These are phyloP conservation scores for Clarireedia homoeocarpa DNA, from an alignment of 2,329 filamentous ascomycete genomes.

Conservation along the genomic window DNA sequence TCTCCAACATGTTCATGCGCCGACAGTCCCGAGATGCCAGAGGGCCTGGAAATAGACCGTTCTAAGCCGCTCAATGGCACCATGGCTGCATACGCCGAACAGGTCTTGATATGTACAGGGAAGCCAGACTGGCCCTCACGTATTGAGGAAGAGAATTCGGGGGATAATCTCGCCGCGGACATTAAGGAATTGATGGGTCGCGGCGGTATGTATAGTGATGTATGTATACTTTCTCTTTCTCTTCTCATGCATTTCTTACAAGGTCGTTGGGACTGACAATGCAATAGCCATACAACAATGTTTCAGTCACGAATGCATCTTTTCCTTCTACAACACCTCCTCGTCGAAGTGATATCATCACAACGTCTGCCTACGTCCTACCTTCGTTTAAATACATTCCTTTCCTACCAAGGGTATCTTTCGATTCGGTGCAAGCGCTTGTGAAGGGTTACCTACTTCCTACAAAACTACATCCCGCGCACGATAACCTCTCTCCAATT, in stretches of 20 bases:
- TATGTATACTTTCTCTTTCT: constrained; percentile 46
- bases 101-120: constrained; percentile 78
- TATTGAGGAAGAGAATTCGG: constrained; percentile 73
- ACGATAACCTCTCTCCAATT: constrained; percentile 49
- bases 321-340: constrained; percentile 47
- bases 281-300: constrained; percentile 70
- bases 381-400: constrained; percentile 78
- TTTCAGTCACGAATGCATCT: constrained; percentile 70
- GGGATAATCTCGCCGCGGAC: constrained; percentile 59
- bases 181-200: constrained; percentile 63
- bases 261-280: constrained; percentile 1
- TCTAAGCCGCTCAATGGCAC: constrained; percentile 63
- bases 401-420: constrained; percentile 55
- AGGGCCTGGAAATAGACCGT: constrained; percentile 67
- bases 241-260: background rate
- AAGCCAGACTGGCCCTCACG: constrained; percentile 71
- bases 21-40: constrained; percentile 54
- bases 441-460: constrained; percentile 62
- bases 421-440: constrained; percentile 47
- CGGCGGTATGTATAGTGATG: constrained; percentile 59
- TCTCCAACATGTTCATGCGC: constrained; percentile 69
- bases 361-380: constrained; percentile 65
- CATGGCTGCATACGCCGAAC: constrained; percentile 71
- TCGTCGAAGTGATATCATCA: constrained; percentile 35
- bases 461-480: constrained; percentile 49